Evolutionary conservation across 768 basidiomycete genomes (phyloP).

Genomic region (Cantharellus cinnabarinus): DNA sequence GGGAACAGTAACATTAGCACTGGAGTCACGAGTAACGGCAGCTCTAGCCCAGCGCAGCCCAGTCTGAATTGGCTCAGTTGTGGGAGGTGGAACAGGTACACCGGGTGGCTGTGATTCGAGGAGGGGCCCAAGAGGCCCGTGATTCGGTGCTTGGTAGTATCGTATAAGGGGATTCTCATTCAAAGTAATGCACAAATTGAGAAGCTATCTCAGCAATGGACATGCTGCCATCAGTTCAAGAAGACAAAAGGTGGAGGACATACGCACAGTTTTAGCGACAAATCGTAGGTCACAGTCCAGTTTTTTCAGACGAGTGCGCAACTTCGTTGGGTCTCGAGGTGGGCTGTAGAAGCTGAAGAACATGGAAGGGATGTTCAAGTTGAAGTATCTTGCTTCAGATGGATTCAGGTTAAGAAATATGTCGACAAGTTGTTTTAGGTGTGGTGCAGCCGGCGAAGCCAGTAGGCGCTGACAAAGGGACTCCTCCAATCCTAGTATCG

Average conservation of each 20-base stretch:
- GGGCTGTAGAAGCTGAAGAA: constrained; percentile 87
- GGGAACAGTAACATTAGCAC: constrained; percentile 15
- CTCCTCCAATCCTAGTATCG: constrained; percentile 49
- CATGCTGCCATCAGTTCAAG: neutral
- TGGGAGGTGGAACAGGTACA: constrained; percentile 39
- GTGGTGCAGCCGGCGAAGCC: constrained; percentile 52
- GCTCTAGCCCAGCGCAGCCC: constrained; percentile 10
- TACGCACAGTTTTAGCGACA: constrained; percentile 33
- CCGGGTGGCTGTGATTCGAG: constrained; percentile 23
- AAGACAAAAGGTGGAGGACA: neutral
- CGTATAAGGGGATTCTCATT: constrained; percentile 87
- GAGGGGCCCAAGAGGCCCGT: constrained; percentile 68
- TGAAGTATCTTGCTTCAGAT: constrained; percentile 71
- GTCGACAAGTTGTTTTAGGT: constrained; percentile 61
- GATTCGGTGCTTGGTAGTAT: constrained; percentile 72
- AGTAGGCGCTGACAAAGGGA: constrained; percentile 54
- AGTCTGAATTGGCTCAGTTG: constrained; percentile 44
- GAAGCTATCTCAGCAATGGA: constrained; percentile 32
- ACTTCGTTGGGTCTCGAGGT: constrained; percentile 36
- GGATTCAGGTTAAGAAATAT: constrained; percentile 89
- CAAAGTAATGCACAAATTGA: constrained; percentile 74
- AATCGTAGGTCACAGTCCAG: constrained; percentile 77
- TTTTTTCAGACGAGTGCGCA: constrained; percentile 42
- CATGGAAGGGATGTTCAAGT: constrained; percentile 47
- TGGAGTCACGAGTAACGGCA: neutral